These are phyloP conservation scores for Chlorella vulgaris DNA, from an alignment of 139 green algal species.

Conservation along the genomic window DNA sequence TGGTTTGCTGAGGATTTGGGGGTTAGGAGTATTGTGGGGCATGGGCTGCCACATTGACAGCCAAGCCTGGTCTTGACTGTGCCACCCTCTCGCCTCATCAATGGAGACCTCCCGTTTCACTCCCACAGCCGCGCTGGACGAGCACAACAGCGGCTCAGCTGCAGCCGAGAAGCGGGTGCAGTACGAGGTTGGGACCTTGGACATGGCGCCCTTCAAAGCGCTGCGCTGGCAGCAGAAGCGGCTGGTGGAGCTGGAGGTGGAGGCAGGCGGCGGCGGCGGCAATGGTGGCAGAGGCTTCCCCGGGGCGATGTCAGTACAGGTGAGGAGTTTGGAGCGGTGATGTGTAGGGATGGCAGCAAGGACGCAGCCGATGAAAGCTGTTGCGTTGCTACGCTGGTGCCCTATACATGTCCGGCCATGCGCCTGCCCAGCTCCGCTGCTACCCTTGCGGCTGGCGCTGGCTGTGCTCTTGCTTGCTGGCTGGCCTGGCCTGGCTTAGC, in stretches of 20 bases:
- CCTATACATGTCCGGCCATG: too few species aligned
- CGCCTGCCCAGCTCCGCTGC: too few species aligned
- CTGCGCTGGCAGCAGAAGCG: constrained; percentile 14
- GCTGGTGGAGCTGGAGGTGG: too few species aligned
- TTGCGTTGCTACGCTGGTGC: too few species aligned
- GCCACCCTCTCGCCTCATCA: neutral
- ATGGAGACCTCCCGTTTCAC: neutral
- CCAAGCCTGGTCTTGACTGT: neutral
- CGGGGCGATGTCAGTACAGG: neutral
- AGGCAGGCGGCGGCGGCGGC: too few species aligned
- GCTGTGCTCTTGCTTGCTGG: neutral
- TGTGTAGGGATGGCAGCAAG: too few species aligned
- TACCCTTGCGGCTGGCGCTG: too few species aligned
- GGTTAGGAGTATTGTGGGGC: neutral
- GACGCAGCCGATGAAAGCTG: too few species aligned
- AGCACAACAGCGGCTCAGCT: too few species aligned
- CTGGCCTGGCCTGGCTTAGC: neutral
- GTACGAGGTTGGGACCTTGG: neutral
- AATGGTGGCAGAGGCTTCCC: neutral
- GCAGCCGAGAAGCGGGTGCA: constrained; percentile 3
- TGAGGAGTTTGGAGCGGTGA: neutral
- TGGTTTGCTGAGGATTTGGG: too few species aligned
- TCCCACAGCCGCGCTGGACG: constrained; percentile 1
- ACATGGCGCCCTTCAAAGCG: constrained; percentile 3
- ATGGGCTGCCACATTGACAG: neutral